Conservation (phyloP, 495 filamentous ascomycete species). For the Hypoxylon trugodes region DNA sequence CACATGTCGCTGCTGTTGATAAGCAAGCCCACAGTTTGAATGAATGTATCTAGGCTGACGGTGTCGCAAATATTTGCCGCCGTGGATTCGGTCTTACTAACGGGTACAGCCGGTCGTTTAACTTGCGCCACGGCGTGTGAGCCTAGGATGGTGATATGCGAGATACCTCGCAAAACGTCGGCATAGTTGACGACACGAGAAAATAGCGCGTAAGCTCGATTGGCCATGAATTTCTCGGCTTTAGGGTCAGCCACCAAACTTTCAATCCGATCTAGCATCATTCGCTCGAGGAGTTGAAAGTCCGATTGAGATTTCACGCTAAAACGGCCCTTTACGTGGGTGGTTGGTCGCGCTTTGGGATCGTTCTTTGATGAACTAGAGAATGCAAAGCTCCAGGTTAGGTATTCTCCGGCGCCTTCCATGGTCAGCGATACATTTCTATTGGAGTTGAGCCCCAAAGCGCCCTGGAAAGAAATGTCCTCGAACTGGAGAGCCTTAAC, state of each 20-base stretch:
- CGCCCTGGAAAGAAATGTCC: slow-evolving; percentile 29
- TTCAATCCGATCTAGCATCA: slow-evolving; percentile 1
- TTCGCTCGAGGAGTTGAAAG: slow-evolving; percentile 1
- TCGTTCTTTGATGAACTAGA: slow-evolving; percentile 4
- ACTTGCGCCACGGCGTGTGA: slow-evolving; percentile 40
- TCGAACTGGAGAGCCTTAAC: slow-evolving; percentile 23
- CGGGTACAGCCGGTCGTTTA: background rate
- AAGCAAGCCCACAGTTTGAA: slow-evolving; percentile 49
- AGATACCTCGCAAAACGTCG: slow-evolving; percentile 36
- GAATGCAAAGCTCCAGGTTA: slow-evolving; percentile 14
- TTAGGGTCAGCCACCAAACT: slow-evolving; percentile 2
- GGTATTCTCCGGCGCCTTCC: slow-evolving; percentile 18
- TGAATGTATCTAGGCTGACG: slow-evolving; percentile 45
- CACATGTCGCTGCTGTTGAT: slow-evolving; percentile 43
- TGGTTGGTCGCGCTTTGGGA: background rate
- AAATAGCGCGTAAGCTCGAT: slow-evolving; percentile 41
- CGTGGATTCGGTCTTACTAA: slow-evolving; percentile 31
- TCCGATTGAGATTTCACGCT: background rate
- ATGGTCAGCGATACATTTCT: slow-evolving; percentile 24
- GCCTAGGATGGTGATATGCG: slow-evolving; percentile 33
- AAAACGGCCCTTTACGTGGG: background rate
- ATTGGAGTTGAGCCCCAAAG: slow-evolving; percentile 30
- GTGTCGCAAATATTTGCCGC: slow-evolving; percentile 34
- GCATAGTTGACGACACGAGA: slow-evolving; percentile 41
- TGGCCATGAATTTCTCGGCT: slow-evolving; percentile 22